Percentiles rank a stretch among this genome's conserved stretches.
These are phyloP conservation scores for Wickerhamomyces sydowiorum DNA, from an alignment of 805 yeast genomes.

Conservation along the genomic window DNA sequence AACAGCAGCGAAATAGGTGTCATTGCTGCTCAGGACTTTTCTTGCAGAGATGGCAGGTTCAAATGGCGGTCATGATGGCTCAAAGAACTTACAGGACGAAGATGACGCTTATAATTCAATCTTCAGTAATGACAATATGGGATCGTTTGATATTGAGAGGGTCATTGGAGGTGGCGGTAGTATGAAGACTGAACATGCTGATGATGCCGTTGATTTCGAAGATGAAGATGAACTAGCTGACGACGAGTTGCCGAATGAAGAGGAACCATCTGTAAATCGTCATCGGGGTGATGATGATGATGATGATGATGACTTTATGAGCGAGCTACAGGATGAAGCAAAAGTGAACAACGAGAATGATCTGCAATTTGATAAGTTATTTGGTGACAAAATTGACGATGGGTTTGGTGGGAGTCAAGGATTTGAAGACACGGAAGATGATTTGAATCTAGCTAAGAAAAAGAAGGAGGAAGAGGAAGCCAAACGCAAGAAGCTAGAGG, in stretches of 20 bases:
- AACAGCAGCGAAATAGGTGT: no score
- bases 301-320: slow-evolving; percentile 31
- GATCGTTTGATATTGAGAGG: slow-evolving; percentile 13
- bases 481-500: neutral
- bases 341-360: slow-evolving; percentile 8
- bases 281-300: slow-evolving; percentile 23
- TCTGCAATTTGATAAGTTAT: slow-evolving; percentile 21
- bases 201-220: slow-evolving; percentile 89
- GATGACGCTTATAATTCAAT: slow-evolving; percentile 33
- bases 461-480: slow-evolving; percentile 1
- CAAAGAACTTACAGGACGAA: slow-evolving; percentile 33
- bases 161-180: slow-evolving; percentile 10
- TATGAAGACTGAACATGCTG: slow-evolving; percentile 60
- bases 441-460: no score
- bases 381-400: slow-evolving; percentile 24
- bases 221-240: slow-evolving; percentile 95
- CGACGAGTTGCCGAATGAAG: slow-evolving; percentile 49
- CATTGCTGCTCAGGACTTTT: no score
- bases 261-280: neutral
- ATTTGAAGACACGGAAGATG: slow-evolving; percentile 13
- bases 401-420: slow-evolving; percentile 10
- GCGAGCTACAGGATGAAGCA: slow-evolving; percentile 31
- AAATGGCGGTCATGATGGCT: slow-evolving; percentile 1
- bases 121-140: slow-evolving; percentile 29
- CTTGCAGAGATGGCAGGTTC: neutral